These are phyloP conservation scores for Candida ponderosae DNA, from an alignment of 805 yeast species.

Conservation along the genomic window DNA sequence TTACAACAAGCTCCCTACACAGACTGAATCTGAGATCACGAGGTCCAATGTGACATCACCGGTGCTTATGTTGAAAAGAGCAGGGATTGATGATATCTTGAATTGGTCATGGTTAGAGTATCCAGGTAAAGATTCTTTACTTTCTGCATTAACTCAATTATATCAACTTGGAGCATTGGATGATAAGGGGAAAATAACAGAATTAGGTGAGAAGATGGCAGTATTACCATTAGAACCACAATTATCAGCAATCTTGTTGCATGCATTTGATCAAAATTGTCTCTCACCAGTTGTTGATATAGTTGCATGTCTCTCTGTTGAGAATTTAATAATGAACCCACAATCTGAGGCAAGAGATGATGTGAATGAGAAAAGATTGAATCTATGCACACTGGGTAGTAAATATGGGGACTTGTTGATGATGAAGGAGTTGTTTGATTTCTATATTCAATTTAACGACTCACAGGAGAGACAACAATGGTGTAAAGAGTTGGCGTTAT, in stretches of 20 bases:
- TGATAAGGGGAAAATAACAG: constrained; percentile 68
- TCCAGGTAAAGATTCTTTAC: constrained; percentile 73
- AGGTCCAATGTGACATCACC: constrained; percentile 84
- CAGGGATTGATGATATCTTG: constrained; percentile 76
- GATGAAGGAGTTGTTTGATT: constrained; percentile 68
- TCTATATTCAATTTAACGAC: constrained; percentile 37
- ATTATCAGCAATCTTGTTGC: constrained; percentile 73
- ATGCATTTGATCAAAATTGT: constrained; percentile 48
- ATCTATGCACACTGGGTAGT: constrained; percentile 62
- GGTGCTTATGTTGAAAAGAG: constrained; percentile 70
- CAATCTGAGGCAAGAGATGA: constrained; percentile 77
- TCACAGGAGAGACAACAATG: constrained; percentile 59
- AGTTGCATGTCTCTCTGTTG: constrained; percentile 88
- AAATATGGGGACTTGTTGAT: constrained; percentile 78
- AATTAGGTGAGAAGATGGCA: constrained; percentile 79
- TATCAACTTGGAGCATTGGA: constrained; percentile 75
- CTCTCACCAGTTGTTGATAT: constrained; percentile 73
- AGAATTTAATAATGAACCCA: constrained; percentile 76
- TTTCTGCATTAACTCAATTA: constrained; percentile 71
- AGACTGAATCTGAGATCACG: constrained; percentile 90
- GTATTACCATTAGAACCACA: constrained; percentile 90
- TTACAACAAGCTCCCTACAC: constrained; percentile 53
- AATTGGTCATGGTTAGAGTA: constrained; percentile 91
- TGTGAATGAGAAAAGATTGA: constrained; percentile 66
- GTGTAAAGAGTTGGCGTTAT: constrained; percentile 76